phyloP scores from a whole-genome alignment of 2,329 filamentous ascomycete species.

The Metarhizium robertsii region DNA sequence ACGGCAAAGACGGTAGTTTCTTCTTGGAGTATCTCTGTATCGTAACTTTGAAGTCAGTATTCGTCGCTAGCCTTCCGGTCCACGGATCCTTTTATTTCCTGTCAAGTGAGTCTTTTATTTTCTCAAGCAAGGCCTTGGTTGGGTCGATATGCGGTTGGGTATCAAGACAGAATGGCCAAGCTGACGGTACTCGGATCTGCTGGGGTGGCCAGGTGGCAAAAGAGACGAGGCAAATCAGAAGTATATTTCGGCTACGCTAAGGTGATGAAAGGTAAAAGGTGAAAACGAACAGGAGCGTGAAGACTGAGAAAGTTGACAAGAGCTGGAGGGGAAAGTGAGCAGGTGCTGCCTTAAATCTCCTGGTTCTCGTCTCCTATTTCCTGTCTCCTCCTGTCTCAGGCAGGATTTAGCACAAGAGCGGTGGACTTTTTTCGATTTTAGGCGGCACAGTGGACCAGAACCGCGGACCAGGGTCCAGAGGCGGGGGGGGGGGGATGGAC shows the following conservation, averaged over 20 bases:
- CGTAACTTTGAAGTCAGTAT: background rate
- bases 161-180: conserved; percentile 7
- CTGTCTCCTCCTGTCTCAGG: background rate
- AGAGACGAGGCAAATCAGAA: background rate
- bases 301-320: background rate
- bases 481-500: too few relatives aligned
- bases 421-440: background rate
- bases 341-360: background rate
- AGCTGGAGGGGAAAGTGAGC: background rate
- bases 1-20: background rate
- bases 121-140: conserved; percentile 4
- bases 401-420: background rate
- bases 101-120: background rate
- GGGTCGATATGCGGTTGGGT: conserved; percentile 11
- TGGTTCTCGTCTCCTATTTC: too few relatives aligned
- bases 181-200: background rate
- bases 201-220: conserved; percentile 2
- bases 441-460: background rate
- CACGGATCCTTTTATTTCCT: background rate
- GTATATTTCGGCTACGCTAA: conserved; percentile 8
- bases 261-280: background rate
- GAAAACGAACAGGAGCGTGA: background rate
- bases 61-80: background rate
- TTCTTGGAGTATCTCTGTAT: background rate
- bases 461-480: background rate